Conservation (phyloP, 106 monocot genomes). For the Acanthochlamys bracteata region DNA sequence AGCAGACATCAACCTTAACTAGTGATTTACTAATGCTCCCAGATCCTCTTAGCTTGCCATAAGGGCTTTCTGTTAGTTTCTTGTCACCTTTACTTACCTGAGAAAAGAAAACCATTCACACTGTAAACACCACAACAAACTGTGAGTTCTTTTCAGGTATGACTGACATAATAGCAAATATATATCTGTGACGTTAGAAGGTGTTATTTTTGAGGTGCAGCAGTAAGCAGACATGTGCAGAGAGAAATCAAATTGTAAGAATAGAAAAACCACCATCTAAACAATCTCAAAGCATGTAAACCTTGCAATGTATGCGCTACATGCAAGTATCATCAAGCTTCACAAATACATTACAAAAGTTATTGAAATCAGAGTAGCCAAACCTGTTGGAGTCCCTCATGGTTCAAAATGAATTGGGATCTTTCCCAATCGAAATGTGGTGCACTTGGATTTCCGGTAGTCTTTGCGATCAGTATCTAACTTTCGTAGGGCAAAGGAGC, state of each 20-base stretch:
- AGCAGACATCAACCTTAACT: slow-evolving; percentile 49
- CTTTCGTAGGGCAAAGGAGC: slow-evolving; percentile 88
- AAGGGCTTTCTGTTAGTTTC: slow-evolving; percentile 29
- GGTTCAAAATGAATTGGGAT: slow-evolving; percentile 81
- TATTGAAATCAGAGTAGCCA: slow-evolving; percentile 8
- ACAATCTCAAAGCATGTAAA: background rate
- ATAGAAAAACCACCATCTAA: background rate
- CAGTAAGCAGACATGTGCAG: background rate
- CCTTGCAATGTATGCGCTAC: background rate
- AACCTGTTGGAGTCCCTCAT: slow-evolving; percentile 87
- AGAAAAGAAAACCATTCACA: background rate
- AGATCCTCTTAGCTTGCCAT: slow-evolving; percentile 25
- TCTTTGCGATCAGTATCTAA: slow-evolving; percentile 61
- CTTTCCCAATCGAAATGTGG: slow-evolving; percentile 89
- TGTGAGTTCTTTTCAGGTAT: background rate
- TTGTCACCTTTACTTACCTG: slow-evolving; percentile 45
- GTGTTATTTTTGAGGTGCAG: background rate
- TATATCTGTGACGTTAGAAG: background rate
- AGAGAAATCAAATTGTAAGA: background rate
- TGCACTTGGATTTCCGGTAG: slow-evolving; percentile 58
- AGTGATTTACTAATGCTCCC: slow-evolving; percentile 29
- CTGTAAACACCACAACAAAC: background rate
- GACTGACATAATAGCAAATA: background rate
- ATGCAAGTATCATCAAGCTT: background rate
- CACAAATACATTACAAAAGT: background rate